Conservation (phyloP, 768 basidiomycete genomes). For the Hericium erinaceus region DNA sequence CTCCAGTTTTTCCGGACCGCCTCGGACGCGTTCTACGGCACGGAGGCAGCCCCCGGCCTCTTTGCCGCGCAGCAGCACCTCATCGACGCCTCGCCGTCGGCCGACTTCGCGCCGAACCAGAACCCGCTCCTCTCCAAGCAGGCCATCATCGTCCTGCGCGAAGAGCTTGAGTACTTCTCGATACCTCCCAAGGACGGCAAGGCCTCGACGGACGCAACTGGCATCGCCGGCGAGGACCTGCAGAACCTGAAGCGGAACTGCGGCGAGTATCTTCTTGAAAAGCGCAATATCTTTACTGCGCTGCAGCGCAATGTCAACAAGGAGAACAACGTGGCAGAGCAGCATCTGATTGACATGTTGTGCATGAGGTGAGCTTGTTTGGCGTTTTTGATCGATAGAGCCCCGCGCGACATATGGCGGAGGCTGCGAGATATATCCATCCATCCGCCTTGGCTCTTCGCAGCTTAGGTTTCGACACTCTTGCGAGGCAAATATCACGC, state of each 20-base stretch:
- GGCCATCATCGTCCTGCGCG: slow-evolving; percentile 95
- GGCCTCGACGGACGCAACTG: slow-evolving; percentile 64
- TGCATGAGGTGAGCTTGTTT: slow-evolving; percentile 79
- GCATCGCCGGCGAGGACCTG: slow-evolving; percentile 70
- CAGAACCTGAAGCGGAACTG: slow-evolving; percentile 78
- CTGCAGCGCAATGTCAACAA: slow-evolving; percentile 98
- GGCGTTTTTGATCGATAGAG: not conserved
- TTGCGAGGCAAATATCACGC: not conserved
- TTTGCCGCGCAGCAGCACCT: slow-evolving; percentile 74
- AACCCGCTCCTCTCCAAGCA: slow-evolving; percentile 94
- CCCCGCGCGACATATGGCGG: not conserved
- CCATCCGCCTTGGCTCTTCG: not conserved
- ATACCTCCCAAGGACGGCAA: slow-evolving; percentile 69
- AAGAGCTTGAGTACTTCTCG: slow-evolving; percentile 97
- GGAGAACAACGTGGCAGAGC: slow-evolving; percentile 98
- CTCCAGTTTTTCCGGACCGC: slow-evolving; percentile 86
- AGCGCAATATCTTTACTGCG: slow-evolving; percentile 92
- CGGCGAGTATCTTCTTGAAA: slow-evolving; percentile 81
- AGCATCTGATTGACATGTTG: slow-evolving; percentile 99
- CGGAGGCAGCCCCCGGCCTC: slow-evolving; percentile 58
- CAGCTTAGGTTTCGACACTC: not conserved
- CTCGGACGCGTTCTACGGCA: slow-evolving; percentile 89
- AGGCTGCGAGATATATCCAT: too few relatives aligned
- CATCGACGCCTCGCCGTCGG: slow-evolving; percentile 49
- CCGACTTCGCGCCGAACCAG: slow-evolving; percentile 56